Evolutionary conservation across 1,139 yeast genomes (phyloP), one percentile per base, ranked within the genome.

Genomic region (Meyerozyma smithsonii): DNA sequence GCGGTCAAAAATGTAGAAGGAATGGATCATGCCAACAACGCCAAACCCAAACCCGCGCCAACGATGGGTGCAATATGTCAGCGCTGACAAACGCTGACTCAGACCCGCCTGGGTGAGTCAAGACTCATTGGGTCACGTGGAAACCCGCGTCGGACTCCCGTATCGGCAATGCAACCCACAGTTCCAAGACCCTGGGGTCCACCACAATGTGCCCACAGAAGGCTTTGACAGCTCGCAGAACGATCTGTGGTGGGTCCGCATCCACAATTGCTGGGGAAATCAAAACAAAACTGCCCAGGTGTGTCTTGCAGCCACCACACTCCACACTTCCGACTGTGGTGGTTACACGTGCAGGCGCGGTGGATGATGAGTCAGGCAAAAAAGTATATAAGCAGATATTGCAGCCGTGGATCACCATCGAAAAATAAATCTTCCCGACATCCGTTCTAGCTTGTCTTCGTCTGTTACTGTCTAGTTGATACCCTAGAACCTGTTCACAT

Each of bases 1-100:
- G 55, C 94, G 76, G 57, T 90, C 96, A 57, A 84, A 90, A 40
- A 90, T 77, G 81, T 89, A 85, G 58, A 89, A 84, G 7, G 96
- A 84, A 61, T 83, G 83, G 40, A 88, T 79, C 51, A 46, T 48
- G 35, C 15, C 17, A n/a, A n/a, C n/a, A n/a, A n/a, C 17, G 12
- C 11, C 30, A 12, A 26, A n/a, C 7, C 7, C 15, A 10, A 18
- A 10, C 14, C 23, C 25, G 25, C n/a, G 16, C 11, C 7, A 19
- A 32, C 12, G 8, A 11, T 23, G 12, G 12, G 15, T 10, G 3
- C 30, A 14, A 3, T 4, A 8, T 26, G 30, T 26, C 30, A 26
- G 30, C 30, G 2, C 18, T 26, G 30, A 26, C 30, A 26, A 26
- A 26, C 17, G 5, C 12, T 23, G 25, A 23, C 25, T 14, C 35